These are phyloP conservation scores for Penstemon davidsonii DNA, from an alignment of 257 asterid genomes.

Conservation along the genomic window DNA sequence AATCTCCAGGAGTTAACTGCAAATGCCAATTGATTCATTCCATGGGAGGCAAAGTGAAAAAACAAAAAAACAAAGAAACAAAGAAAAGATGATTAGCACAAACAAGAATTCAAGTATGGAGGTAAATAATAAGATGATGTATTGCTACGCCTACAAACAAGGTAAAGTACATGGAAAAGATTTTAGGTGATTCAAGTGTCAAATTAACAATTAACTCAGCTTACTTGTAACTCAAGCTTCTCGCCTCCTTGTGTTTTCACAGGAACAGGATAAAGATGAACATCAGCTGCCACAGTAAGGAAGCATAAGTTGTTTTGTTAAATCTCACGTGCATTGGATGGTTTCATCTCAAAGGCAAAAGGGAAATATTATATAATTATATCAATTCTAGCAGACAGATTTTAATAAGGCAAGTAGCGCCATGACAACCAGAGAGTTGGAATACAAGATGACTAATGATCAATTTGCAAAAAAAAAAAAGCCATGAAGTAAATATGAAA, in stretches of 20 bases:
- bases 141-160: background rate
- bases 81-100: background rate
- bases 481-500: background rate
- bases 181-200: background rate
- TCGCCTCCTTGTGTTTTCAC: conserved; percentile 28
- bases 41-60: conserved; percentile 7
- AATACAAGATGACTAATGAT: conserved; percentile 2
- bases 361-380: background rate
- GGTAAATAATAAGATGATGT: background rate
- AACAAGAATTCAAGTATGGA: background rate
- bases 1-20: conserved; percentile 98
- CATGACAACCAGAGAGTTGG: background rate
- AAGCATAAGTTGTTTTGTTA: background rate
- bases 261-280: conserved; percentile 22
- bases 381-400: conserved; percentile 11
- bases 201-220: background rate
- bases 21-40: conserved; percentile 34
- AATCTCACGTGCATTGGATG: conserved; percentile 1
- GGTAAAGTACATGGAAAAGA: background rate
- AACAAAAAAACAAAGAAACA: too few species aligned
- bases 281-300: conserved; percentile 7
- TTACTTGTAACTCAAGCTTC: conserved; percentile 25
- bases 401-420: conserved; percentile 12
- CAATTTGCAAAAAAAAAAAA: background rate
- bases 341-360: background rate